phyloP scores from a whole-genome alignment of 2,329 filamentous ascomycete genomes.

The Colletotrichum sp. region DNA sequence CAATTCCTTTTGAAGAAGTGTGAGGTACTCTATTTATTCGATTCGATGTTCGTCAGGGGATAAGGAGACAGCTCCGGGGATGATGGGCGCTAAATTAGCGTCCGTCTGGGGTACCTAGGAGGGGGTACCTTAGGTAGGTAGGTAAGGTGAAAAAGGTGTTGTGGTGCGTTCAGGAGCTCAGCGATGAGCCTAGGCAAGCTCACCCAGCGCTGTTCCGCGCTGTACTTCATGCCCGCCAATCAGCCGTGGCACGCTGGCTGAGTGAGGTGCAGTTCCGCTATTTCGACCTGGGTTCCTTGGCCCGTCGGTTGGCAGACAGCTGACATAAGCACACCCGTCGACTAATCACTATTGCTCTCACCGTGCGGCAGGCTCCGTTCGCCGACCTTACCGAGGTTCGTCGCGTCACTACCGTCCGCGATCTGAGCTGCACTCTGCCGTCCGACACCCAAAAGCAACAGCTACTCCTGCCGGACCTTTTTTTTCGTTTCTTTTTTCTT shows the following conservation, averaged over 20 bases:
- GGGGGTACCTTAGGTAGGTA: too few species aligned
- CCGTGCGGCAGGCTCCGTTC: background rate
- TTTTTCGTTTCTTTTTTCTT: background rate
- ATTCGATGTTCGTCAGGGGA: background rate
- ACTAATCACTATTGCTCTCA: slow-evolving; percentile 3
- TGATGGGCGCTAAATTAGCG: background rate
- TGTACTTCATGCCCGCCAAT: background rate
- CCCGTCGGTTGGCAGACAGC: background rate
- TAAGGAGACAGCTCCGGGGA: background rate
- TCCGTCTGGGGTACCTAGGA: background rate
- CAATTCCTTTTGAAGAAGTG: background rate
- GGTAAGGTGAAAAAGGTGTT: background rate
- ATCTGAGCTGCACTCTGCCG: slow-evolving; percentile 1
- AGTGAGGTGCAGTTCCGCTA: background rate
- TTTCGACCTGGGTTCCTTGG: background rate
- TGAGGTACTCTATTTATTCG: background rate
- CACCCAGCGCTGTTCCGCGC: background rate
- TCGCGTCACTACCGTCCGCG: background rate
- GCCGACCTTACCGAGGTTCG: slow-evolving; percentile 14
- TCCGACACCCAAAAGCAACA: background rate
- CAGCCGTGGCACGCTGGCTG: background rate
- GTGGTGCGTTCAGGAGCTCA: background rate
- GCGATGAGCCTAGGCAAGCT: background rate
- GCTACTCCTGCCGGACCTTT: background rate
- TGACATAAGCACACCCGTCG: slow-evolving; percentile 4